These are phyloP conservation scores for Penicillium steckii DNA, from an alignment of 495 filamentous ascomycete species.

Conservation along the genomic window DNA sequence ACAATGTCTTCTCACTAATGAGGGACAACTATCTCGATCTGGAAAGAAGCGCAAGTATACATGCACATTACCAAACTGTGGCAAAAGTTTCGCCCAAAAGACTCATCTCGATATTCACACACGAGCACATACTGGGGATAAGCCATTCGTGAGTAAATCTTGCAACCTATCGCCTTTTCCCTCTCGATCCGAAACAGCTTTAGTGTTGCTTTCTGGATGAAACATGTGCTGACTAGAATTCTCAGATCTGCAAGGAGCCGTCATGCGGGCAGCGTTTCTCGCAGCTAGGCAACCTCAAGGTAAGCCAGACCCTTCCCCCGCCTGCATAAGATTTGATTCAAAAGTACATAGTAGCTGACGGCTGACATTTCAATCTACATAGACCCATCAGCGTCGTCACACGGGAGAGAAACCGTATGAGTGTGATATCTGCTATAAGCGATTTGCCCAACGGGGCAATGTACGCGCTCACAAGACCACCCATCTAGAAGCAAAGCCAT, in stretches of 20 bases:
- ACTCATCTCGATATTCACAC: conserved; percentile 92
- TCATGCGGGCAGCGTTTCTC: conserved; percentile 80
- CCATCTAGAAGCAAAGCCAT: conserved; percentile 74
- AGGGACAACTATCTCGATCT: conserved; percentile 32
- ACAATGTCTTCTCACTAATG: conserved; percentile 23
- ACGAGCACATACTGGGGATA: conserved; percentile 85
- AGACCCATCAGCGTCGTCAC: conserved; percentile 85
- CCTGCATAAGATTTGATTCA: background rate
- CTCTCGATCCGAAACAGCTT: too few relatives aligned
- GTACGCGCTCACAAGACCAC: conserved; percentile 84
- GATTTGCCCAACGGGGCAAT: conserved; percentile 83
- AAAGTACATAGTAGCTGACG: conserved; percentile 1
- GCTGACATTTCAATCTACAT: background rate
- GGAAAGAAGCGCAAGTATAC: conserved; percentile 57
- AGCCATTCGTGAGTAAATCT: conserved; percentile 73
- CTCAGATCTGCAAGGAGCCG: conserved; percentile 69
- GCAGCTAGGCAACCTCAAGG: conserved; percentile 86
- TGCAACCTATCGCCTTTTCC: background rate
- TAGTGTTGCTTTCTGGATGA: too few relatives aligned
- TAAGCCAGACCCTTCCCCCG: conserved; percentile 33
- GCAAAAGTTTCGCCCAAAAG: conserved; percentile 85
- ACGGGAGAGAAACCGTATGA: conserved; percentile 85
- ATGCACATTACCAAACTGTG: conserved; percentile 73
- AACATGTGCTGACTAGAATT: background rate
- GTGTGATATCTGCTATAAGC: conserved; percentile 78